Conservation (phyloP, 2,329 filamentous ascomycete genomes). For the Talaromyces sp. region DNA sequence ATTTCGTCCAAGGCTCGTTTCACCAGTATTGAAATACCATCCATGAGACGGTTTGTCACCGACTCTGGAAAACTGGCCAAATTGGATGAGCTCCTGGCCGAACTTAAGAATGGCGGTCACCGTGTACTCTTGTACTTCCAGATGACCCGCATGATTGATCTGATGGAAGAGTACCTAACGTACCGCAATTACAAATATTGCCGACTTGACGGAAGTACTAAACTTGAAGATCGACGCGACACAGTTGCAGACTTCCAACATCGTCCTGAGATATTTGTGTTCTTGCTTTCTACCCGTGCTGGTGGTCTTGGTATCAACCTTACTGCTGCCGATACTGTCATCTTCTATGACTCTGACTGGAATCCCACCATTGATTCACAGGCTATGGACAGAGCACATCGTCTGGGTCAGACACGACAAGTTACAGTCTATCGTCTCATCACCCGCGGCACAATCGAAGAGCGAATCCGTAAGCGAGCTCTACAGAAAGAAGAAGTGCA, state of each 20-base stretch:
- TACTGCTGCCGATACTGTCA: constrained; percentile 93
- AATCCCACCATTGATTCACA: constrained; percentile 98
- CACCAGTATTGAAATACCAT: constrained; percentile 87
- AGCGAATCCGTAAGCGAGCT: constrained; percentile 93
- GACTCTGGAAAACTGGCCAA: constrained; percentile 95
- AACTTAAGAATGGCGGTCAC: constrained; percentile 88
- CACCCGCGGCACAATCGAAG: constrained; percentile 93
- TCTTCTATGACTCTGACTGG: constrained; percentile 99
- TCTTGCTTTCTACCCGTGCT: constrained; percentile 90
- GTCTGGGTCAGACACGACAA: constrained; percentile 90
- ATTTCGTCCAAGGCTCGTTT: constrained; percentile 79
- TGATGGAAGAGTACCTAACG: constrained; percentile 98
- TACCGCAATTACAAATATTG: constrained; percentile 99
- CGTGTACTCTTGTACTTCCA: constrained; percentile 98
- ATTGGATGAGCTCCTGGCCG: constrained; percentile 78
- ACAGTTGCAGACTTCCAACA: constrained; percentile 97
- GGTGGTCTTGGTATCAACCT: constrained; percentile 98
- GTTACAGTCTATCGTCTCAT: constrained; percentile 98
- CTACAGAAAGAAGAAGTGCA: constrained; percentile 98
- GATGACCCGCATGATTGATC: constrained; percentile 99
- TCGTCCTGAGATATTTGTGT: constrained; percentile 91
- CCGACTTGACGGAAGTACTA: constrained; percentile 92
- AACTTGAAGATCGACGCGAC: constrained; percentile 92
- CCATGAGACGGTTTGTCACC: constrained; percentile 95
- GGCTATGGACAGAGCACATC: constrained; percentile 98